phyloP scores from a whole-genome alignment of 2,329 filamentous ascomycete genomes.

The Calcarisporium arbuscula region DNA sequence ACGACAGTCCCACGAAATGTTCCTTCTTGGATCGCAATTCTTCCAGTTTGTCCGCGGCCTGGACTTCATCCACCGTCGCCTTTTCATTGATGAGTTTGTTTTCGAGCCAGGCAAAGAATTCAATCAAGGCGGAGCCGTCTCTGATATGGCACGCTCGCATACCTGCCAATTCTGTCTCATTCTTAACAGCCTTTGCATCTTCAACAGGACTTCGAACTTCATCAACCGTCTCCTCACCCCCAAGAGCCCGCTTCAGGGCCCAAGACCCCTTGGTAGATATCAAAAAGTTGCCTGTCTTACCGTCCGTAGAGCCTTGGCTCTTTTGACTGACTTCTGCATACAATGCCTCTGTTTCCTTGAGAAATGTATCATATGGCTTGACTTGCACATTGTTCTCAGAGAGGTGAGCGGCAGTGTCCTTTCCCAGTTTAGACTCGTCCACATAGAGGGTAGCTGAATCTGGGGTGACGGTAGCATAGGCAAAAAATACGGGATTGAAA shows the following conservation, averaged over 20 bases:
- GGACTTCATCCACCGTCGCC: constrained; percentile 73
- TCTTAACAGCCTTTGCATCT: constrained; percentile 93
- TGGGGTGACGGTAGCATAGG: constrained; percentile 83
- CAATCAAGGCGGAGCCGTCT: constrained; percentile 82
- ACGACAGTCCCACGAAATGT: constrained; percentile 83
- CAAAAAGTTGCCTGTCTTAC: constrained; percentile 59
- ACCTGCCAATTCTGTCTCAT: constrained; percentile 78
- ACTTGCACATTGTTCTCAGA: constrained; percentile 62
- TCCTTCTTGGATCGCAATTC: constrained; percentile 60
- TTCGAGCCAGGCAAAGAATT: constrained; percentile 97
- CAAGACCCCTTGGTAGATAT: constrained; percentile 88
- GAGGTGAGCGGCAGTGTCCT: constrained; percentile 64
- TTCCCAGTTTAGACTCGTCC: constrained; percentile 68
- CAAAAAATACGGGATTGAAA: constrained; percentile 98
- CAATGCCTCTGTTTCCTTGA: constrained; percentile 66
- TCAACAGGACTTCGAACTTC: constrained; percentile 81
- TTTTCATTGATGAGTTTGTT: constrained; percentile 74
- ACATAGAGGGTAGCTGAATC: constrained; percentile 75
- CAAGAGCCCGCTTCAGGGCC: constrained; percentile 81
- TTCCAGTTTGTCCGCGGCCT: constrained; percentile 88
- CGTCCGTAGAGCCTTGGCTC: constrained; percentile 22
- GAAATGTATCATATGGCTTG: constrained; percentile 77
- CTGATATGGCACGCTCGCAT: constrained; percentile 93
- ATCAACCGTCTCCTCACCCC: constrained; percentile 78
- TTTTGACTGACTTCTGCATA: constrained; percentile 31